phyloP scores from a whole-genome alignment of 495 filamentous ascomycete species.

The Penicillium egyptiacum region DNA sequence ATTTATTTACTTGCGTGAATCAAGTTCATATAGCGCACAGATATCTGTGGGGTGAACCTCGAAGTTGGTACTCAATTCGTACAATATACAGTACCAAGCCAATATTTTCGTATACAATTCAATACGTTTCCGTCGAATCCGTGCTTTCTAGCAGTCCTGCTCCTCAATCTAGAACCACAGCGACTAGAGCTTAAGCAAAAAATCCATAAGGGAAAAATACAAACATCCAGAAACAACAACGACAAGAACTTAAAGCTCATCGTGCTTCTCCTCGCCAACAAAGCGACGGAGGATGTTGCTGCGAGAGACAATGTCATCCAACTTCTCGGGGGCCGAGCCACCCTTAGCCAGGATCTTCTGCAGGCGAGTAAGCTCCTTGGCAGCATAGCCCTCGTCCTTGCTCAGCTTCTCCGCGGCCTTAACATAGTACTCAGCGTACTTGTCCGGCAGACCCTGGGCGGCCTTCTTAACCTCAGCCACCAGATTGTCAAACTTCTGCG shows the following conservation, averaged over 20 bases:
- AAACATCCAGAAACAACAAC: conserved; percentile 5
- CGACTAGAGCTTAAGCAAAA: not conserved
- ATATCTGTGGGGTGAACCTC: not conserved
- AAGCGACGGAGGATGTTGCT: conserved; percentile 88
- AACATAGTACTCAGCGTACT: conserved; percentile 92
- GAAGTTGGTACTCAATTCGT: conserved; percentile 11
- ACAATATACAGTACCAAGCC: conserved; percentile 18
- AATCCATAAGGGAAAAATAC: conserved; percentile 11
- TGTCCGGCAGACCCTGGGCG: conserved; percentile 66
- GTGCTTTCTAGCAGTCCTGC: conserved; percentile 1
- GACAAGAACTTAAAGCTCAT: conserved; percentile 62
- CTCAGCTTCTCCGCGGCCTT: conserved; percentile 82
- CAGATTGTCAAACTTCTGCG: conserved; percentile 55
- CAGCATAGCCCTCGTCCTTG: conserved; percentile 71
- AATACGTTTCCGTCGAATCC: not conserved
- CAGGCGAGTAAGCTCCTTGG: conserved; percentile 83
- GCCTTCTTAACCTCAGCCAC: conserved; percentile 67
- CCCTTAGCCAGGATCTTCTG: conserved; percentile 81
- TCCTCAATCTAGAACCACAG: not conserved
- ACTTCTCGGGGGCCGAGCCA: conserved; percentile 78
- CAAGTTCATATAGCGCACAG: conserved; percentile 8
- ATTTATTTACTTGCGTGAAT: not conserved
- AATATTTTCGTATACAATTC: conserved; percentile 10
- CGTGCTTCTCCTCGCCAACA: conserved; percentile 47
- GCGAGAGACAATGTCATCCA: conserved; percentile 83